Evolutionary conservation across 2,329 filamentous ascomycete species (phyloP).

Genomic region (Diplodia intermedia): DNA sequence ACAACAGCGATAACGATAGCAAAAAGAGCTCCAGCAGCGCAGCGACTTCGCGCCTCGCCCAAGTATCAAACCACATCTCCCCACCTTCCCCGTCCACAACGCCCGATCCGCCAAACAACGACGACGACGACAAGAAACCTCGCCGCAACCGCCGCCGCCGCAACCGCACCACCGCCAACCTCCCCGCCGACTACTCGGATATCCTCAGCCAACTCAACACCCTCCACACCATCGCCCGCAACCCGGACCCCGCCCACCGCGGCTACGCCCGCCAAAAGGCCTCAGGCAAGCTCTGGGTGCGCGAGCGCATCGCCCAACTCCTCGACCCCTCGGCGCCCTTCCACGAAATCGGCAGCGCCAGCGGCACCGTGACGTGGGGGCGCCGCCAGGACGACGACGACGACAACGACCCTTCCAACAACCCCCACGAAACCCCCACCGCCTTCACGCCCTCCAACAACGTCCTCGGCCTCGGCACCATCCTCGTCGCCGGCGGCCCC

Average conservation of each 20-base stretch:
- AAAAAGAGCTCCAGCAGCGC: slow-evolving; percentile 32
- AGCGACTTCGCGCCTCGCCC: slow-evolving; percentile 55
- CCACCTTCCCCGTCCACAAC: slow-evolving; percentile 20
- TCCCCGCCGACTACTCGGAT: slow-evolving; percentile 68
- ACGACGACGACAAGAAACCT: slow-evolving; percentile 36
- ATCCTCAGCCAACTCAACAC: slow-evolving; percentile 63
- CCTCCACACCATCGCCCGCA: slow-evolving; percentile 61
- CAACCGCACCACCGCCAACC: slow-evolving; percentile 63
- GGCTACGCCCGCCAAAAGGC: slow-evolving; percentile 69
- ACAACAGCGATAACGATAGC: slow-evolving; percentile 10
- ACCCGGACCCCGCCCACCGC: slow-evolving; percentile 60
- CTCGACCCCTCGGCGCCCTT: slow-evolving; percentile 62
- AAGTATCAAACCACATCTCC: slow-evolving; percentile 56
- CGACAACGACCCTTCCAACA: too few relatives aligned
- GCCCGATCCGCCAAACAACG: not conserved
- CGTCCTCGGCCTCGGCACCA: slow-evolving; percentile 64
- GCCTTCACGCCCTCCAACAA: slow-evolving; percentile 67
- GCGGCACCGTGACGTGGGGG: slow-evolving; percentile 63
- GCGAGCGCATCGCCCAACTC: slow-evolving; percentile 65
- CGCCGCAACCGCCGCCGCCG: slow-evolving; percentile 42
- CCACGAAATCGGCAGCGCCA: slow-evolving; percentile 66
- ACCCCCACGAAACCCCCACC: slow-evolving; percentile 41
- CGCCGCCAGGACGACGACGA: too few relatives aligned
- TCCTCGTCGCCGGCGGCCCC: slow-evolving; percentile 55
- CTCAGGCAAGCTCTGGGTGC: slow-evolving; percentile 70